These are phyloP conservation scores for Russula olivacea DNA, from an alignment of 768 basidiomycete genomes.

Conservation along the genomic window DNA sequence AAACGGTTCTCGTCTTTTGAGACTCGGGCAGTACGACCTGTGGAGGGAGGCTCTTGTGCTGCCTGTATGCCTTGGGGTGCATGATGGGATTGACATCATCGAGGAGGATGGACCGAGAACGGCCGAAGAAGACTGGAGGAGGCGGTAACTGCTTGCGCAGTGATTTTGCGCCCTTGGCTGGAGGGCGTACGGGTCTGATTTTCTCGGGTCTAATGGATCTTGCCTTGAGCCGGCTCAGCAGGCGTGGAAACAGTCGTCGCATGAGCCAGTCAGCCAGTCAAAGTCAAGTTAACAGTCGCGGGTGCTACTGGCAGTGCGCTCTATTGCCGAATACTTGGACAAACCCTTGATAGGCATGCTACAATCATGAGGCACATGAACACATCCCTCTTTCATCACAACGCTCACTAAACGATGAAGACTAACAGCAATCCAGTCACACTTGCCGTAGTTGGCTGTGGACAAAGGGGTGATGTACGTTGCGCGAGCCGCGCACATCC, in stretches of 20 bases:
- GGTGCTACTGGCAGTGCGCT: not conserved
- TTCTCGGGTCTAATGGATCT: constrained; percentile 16
- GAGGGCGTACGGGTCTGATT: constrained; percentile 16
- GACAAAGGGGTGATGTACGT: constrained; percentile 70
- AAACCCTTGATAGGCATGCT: not conserved
- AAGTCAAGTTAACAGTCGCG: not conserved
- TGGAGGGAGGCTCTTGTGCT: constrained; percentile 57
- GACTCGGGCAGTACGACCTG: constrained; percentile 33
- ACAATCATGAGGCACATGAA: not conserved
- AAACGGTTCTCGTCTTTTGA: constrained; percentile 24
- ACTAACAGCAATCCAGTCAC: constrained; percentile 46
- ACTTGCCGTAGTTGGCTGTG: constrained; percentile 74
- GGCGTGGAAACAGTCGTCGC: constrained; percentile 69
- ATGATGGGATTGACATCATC: constrained; percentile 51
- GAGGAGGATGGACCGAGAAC: constrained; percentile 56
- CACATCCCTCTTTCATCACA: not conserved
- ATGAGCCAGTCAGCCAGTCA: constrained; percentile 32
- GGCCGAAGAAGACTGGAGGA: constrained; percentile 38
- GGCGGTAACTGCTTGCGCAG: constrained; percentile 11
- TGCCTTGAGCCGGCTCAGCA: constrained; percentile 41
- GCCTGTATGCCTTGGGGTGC: constrained; percentile 41
- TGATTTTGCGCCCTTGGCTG: constrained; percentile 10
- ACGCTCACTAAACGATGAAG: constrained; percentile 25
- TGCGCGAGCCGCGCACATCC: constrained; percentile 5
- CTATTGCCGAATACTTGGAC: not conserved